Percentiles rank a stretch among this genome's conserved stretches.
Evolutionary conservation across 495 filamentous ascomycete genomes (phyloP).

Genomic region (Lasiosphaeriaceae sp.): DNA sequence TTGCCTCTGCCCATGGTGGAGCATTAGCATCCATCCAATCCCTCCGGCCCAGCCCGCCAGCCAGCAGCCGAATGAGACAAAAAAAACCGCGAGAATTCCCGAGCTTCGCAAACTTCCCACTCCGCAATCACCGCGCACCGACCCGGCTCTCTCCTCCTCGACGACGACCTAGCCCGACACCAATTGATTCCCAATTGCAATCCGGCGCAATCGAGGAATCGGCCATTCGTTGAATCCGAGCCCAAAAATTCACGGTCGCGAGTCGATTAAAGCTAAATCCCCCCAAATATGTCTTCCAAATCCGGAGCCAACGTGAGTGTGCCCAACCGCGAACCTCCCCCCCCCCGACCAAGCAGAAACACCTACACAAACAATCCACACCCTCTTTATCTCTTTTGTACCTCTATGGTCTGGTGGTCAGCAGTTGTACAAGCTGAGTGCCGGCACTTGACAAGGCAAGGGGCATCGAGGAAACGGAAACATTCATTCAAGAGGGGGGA

Average conservation of each 20-base stretch:
- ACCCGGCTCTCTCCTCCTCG: constrained; percentile 14
- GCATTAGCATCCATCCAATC: not conserved
- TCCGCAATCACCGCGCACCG: constrained; percentile 18
- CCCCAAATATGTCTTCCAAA: constrained; percentile 48
- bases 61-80: not conserved
- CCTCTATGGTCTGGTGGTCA: too few relatives aligned
- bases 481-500: too few relatives aligned
- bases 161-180: constrained; percentile 22
- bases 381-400: too few relatives aligned
- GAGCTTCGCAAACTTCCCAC: constrained; percentile 27
- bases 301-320: constrained; percentile 61
- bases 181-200: constrained; percentile 28
- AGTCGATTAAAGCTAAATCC: not conserved
- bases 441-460: too few relatives aligned
- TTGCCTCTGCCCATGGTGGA: too few relatives aligned
- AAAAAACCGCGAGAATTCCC: constrained; percentile 15
- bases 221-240: not conserved
- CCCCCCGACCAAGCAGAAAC: too few relatives aligned
- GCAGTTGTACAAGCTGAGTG: too few relatives aligned
- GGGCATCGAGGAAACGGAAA: too few relatives aligned
- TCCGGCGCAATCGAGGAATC: constrained; percentile 9
- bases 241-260: not conserved
- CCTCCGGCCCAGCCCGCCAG: not conserved
- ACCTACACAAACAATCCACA: too few relatives aligned
- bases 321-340: not conserved